Percentiles rank a stretch among this genome's conserved stretches.
Conservation (phyloP, 306 rosid genomes). For the Cyamopsis tetragonoloba region DNA sequence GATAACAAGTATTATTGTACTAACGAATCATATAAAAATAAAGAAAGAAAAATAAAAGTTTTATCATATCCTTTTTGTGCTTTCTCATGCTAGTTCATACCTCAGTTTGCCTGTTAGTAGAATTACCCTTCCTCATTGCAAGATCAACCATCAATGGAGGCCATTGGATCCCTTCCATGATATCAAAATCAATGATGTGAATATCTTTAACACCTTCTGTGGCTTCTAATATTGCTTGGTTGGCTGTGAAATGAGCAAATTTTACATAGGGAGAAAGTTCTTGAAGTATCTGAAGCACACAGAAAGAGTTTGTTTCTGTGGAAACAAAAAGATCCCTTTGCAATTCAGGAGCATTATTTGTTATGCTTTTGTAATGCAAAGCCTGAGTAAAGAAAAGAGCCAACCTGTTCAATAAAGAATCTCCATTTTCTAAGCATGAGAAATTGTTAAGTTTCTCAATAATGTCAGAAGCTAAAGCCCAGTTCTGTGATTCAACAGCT, state of each 20-base stretch:
- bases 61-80: no score
- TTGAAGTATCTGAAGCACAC: slow-evolving; percentile 51
- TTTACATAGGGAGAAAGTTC: slow-evolving; percentile 63
- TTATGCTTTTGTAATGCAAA: slow-evolving; percentile 32
- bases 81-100: no score
- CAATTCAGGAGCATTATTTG: slow-evolving; percentile 22
- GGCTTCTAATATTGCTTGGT: slow-evolving; percentile 70
- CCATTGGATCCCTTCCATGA: slow-evolving; percentile 79
- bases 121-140: slow-evolving; percentile 36
- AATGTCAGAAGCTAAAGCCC: slow-evolving; percentile 34
- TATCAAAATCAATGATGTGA: slow-evolving; percentile 65
- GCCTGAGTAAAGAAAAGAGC: slow-evolving; percentile 52
- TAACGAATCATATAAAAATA: no score
- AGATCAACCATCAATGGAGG: slow-evolving; percentile 67
- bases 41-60: no score
- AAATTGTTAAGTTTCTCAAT: slow-evolving; percentile 38
- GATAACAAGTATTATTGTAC: no score
- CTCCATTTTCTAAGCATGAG: slow-evolving; percentile 25
- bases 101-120: no score
- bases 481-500: slow-evolving; percentile 61
- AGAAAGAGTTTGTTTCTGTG: slow-evolving; percentile 26
- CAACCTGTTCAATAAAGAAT: slow-evolving; percentile 45
- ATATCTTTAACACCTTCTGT: slow-evolving; percentile 35
- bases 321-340: slow-evolving; percentile 23
- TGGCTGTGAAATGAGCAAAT: slow-evolving; percentile 69